These are phyloP conservation scores for Suillus hirtellus DNA, from an alignment of 768 basidiomycete genomes.

Conservation along the genomic window DNA sequence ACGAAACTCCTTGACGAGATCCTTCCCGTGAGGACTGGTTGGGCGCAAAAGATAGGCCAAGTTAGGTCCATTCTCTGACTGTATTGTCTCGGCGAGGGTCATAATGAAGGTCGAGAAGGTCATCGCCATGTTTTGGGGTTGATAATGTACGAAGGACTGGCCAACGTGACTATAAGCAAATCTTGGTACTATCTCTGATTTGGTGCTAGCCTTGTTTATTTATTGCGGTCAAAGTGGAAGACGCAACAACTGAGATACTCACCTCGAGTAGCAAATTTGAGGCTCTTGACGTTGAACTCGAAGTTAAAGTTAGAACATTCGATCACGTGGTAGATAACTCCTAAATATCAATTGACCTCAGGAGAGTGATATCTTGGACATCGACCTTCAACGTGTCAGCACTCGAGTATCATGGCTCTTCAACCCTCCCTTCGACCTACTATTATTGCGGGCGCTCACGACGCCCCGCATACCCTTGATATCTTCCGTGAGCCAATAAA, in stretches of 20 bases:
- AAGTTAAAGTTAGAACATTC: not conserved
- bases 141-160: not conserved
- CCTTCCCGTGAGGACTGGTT: conserved; percentile 75
- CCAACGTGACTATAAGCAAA: not conserved
- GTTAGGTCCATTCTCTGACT: conserved; percentile 64
- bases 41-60: conserved; percentile 76
- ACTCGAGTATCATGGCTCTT: conserved; percentile 60
- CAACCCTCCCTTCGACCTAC: conserved; percentile 72
- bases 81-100: conserved; percentile 61
- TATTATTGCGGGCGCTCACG: conserved; percentile 55
- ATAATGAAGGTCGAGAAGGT: conserved; percentile 61
- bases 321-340: conserved; percentile 1
- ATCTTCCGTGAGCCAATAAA: conserved; percentile 59
- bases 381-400: conserved; percentile 13
- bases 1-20: conserved; percentile 69
- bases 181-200: not conserved
- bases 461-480: conserved; percentile 78
- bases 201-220: not conserved
- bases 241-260: not conserved
- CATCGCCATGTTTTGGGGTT: conserved; percentile 29
- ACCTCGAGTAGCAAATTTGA: not conserved
- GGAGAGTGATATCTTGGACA: not conserved
- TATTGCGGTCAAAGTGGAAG: not conserved
- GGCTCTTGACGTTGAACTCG: not conserved
- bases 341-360: not conserved